phyloP scores from a whole-genome alignment of 495 filamentous ascomycete species.

The Hypoxylon fragiforme region DNA sequence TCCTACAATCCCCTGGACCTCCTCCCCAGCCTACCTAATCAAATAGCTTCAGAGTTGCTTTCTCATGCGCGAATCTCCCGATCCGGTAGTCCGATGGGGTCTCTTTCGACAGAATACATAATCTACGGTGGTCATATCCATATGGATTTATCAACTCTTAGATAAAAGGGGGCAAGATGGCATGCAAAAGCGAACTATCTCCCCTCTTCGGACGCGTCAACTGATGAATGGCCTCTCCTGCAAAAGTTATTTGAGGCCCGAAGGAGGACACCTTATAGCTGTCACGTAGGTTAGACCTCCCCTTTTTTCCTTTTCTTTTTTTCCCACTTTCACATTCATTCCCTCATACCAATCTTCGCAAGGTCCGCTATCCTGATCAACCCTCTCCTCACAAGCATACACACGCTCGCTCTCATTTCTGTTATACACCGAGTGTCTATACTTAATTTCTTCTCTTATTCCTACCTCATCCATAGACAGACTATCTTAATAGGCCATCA shows the following conservation, averaged over 20 bases:
- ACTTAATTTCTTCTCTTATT: too few relatives aligned
- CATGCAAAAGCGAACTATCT: constrained; percentile 26
- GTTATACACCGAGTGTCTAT: too few relatives aligned
- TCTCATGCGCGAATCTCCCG: neutral
- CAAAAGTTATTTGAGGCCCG: constrained; percentile 11
- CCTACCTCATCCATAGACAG: too few relatives aligned
- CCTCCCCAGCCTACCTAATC: neutral
- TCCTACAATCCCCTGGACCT: neutral
- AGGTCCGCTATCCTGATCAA: too few relatives aligned
- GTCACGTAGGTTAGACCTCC: neutral
- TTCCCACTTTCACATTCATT: neutral
- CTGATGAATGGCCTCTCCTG: neutral
- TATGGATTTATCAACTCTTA: too few relatives aligned
- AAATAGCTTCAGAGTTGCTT: neutral
- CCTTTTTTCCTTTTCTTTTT: neutral
- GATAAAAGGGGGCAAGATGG: too few relatives aligned
- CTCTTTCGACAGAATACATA: neutral
- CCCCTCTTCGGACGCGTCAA: constrained; percentile 29
- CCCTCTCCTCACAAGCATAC: neutral
- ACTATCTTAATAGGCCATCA: constrained; percentile 22
- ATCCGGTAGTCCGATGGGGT: constrained; percentile 10
- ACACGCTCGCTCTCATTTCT: too few relatives aligned
- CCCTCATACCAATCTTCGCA: neutral
- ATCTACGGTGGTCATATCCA: constrained; percentile 4
- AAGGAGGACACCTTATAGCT: constrained; percentile 16